Base-by-base conservation (phyloP, 176 grass and related monocot species). In the Juncus effusus region DNA sequence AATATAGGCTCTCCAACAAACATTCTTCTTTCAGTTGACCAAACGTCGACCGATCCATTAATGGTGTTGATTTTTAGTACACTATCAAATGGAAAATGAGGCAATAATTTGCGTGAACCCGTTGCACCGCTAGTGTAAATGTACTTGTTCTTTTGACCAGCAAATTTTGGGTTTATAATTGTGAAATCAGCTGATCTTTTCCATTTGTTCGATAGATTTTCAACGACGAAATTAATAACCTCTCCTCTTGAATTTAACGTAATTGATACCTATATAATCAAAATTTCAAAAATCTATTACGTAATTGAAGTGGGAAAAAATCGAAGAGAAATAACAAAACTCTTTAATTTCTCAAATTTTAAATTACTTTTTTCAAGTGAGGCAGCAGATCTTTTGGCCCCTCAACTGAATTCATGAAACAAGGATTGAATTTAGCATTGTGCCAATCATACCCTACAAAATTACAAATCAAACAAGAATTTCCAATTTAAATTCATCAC, bases 1-100 rank as follows among this genome's bases (percentile, higher is more conserved):
- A 93, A 99, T 11, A 89, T 63, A 0, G 94, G 85, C 77, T 99
- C 94, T 1, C 94, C 94, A 5, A 93, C 61, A 74, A 99, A 99
- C 44, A 60, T 74, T 68, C 88, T 81, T 59, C 78, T 77, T 2
- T 58, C 61, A 3, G 69, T 19, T 0, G 73, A 80, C 94, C 94
- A 99, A 28, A 15, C 45, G 11, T 63, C 55, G 2, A 61, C 62
- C 0, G 77, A 84, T 7, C 83, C 85, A 13, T 84, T 75, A 2
- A 40, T 42, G 28, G 56, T 38, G 15, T 89, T 65, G 0, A 93
- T 14, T 84, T 99, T 99, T 5, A 93, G 77, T 2, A 99, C 61
- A 6, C 75, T 82, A 64, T 99, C 94, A 12, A 99, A 99, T 4
- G 94, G 88, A 64, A 93, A 99, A 61, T 77, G 72, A 0, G 80